Percentiles rank a stretch among this genome's conserved stretches.
Conservation (phyloP, 2,329 filamentous ascomycete species). For the Zarea fungicola region DNA sequence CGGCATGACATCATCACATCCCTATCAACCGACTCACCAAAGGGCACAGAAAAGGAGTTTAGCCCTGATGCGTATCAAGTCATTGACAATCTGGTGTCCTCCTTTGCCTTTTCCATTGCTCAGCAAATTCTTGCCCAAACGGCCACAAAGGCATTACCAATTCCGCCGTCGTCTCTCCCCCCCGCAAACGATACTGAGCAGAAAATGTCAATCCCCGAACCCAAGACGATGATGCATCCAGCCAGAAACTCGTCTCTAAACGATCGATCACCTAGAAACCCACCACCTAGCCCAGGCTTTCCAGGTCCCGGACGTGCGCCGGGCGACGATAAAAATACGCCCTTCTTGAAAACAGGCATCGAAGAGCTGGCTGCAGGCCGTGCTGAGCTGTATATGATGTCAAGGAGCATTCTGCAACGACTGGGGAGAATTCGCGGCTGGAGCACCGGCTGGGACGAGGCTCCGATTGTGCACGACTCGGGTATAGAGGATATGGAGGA, state of each 20-base stretch:
- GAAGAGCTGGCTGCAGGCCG: constrained; percentile 78
- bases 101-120: constrained; percentile 71
- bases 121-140: constrained; percentile 75
- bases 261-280: constrained; percentile 33
- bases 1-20: constrained; percentile 70
- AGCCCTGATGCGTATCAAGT: constrained; percentile 43
- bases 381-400: constrained; percentile 76
- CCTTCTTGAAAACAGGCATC: constrained; percentile 59
- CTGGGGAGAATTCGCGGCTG: constrained; percentile 68
- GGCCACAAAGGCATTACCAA: constrained; percentile 60
- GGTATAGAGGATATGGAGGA: constrained; percentile 50
- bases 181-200: constrained; percentile 47
- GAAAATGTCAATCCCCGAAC: constrained; percentile 59
- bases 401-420: constrained; percentile 71
- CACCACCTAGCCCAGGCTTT: constrained; percentile 49
- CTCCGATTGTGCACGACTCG: constrained; percentile 44
- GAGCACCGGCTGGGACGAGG: constrained; percentile 68
- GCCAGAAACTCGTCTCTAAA: constrained; percentile 58
- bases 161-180: constrained; percentile 54
- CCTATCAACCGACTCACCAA: constrained; percentile 36
- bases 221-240: constrained; percentile 67
- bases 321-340: constrained; percentile 35
- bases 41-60: constrained; percentile 30
- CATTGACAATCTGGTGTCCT: constrained; percentile 69
- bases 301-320: constrained; percentile 40